These are phyloP conservation scores for Panicum hallii DNA, from an alignment of 202 grass and related monocot species.

Conservation along the genomic window DNA sequence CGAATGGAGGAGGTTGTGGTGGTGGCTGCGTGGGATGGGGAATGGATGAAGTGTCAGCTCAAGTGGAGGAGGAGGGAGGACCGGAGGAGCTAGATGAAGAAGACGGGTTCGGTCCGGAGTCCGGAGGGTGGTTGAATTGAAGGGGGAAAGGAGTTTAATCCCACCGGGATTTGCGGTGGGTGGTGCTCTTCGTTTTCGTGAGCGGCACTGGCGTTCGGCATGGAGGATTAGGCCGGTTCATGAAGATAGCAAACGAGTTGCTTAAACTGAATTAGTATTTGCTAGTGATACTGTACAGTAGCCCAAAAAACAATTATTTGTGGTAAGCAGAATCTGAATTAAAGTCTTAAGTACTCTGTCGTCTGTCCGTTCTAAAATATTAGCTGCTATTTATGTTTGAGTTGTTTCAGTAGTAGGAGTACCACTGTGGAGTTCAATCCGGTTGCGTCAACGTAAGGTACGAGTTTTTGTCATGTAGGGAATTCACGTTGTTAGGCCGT, in stretches of 20 bases:
- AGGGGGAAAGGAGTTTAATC: slow-evolving; percentile 22
- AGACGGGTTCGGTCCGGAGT: slow-evolving; percentile 28
- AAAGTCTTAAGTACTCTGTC: neutral
- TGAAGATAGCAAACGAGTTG: neutral
- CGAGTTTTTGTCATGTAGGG: neutral
- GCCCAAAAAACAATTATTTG: neutral
- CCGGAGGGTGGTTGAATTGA: slow-evolving; percentile 26
- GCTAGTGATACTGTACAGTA: neutral
- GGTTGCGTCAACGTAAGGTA: slow-evolving; percentile 26
- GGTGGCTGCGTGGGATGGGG: slow-evolving; percentile 1
- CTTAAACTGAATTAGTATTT: neutral
- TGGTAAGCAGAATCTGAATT: neutral
- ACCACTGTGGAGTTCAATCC: neutral
- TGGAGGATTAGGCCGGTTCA: neutral
- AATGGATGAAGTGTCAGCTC: slow-evolving; percentile 37
- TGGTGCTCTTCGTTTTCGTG: slow-evolving; percentile 38
- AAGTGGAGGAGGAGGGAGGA: slow-evolving; percentile 8
- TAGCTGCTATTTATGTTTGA: neutral
- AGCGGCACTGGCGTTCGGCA: neutral
- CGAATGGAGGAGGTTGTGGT: slow-evolving; percentile 29
- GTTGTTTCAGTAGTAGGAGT: neutral
- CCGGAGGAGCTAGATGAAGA: slow-evolving; percentile 23
- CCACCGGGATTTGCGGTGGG: slow-evolving; percentile 52
- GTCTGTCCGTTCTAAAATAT: neutral
- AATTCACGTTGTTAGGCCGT: neutral